phyloP scores from a whole-genome alignment of 2,329 filamentous ascomycete genomes.

The Penicillium vulpinum region DNA sequence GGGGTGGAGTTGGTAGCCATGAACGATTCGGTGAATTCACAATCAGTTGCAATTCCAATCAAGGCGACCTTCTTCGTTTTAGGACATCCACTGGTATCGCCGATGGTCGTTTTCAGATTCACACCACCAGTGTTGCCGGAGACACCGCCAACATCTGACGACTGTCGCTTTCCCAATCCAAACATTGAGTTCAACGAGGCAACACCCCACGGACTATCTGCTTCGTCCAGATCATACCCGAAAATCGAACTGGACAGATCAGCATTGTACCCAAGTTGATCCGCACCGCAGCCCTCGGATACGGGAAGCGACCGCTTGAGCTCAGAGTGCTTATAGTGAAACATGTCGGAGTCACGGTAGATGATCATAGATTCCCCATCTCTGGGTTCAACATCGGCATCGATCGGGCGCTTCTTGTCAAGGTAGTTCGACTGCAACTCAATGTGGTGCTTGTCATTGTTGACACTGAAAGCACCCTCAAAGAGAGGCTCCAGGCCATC shows the following conservation, averaged over 20 bases:
- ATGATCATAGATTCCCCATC: constrained; percentile 80
- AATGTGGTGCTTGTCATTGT: constrained; percentile 83
- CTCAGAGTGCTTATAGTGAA: constrained; percentile 53
- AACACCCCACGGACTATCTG: constrained; percentile 58
- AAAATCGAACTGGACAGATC: constrained; percentile 68
- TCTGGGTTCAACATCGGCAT: constrained; percentile 62
- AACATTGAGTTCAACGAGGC: constrained; percentile 67
- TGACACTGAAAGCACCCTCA: constrained; percentile 81
- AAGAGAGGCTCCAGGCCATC: constrained; percentile 82
- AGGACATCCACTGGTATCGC: constrained; percentile 80
- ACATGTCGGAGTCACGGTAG: constrained; percentile 87
- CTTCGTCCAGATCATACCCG: constrained; percentile 53
- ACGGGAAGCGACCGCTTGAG: constrained; percentile 60
- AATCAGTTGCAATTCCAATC: constrained; percentile 90
- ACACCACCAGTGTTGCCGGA: constrained; percentile 76
- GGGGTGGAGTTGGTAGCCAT: constrained; percentile 45
- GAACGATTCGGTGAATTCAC: constrained; percentile 77
- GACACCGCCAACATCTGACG: constrained; percentile 66
- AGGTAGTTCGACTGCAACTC: constrained; percentile 73
- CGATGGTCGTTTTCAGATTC: constrained; percentile 76
- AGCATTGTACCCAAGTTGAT: constrained; percentile 78
- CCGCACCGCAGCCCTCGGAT: constrained; percentile 65
- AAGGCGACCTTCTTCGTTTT: constrained; percentile 87
- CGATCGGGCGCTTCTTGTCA: constrained; percentile 67
- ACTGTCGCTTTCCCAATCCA: constrained; percentile 62